Evolutionary conservation across 305 asterid species (phyloP), one percentile per base, ranked within the genome.

Genomic region (Solanum hybrid): DNA sequence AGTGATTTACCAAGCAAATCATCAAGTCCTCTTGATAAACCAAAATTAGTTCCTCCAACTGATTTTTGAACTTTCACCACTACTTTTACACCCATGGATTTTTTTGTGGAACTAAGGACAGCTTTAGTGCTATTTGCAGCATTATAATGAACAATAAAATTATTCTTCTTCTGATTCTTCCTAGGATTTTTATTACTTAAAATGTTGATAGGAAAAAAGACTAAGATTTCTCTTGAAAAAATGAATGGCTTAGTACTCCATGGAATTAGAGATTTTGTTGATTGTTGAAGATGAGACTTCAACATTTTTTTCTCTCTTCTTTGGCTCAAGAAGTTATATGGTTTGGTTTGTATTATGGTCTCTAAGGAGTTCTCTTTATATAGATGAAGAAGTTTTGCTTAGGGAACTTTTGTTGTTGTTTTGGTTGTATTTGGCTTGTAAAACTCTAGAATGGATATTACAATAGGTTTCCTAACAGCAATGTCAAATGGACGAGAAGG

Each of bases 41-140:
- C 92, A 5, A 95, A 89, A 92, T 93, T 92, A 31, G 32, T 70
- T 70, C 32, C 77, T 70, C 77, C 77, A 70, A 93, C 93, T 0
- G 95, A 93, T n/a, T 90, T 91, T 24, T 93, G 90, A 75, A 93
- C 96, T 2, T 94, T 95, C 22, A 95, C 82, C 68, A 92, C 91
- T 4, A 92, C 95, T 86, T 91, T 94, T 5, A 92, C 94, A 9
- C 34, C 83, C 7, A 94, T 92, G 38, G 91, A n/a, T 57, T 93
- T 93, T 86, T 91, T 91, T 8, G 89, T 9, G 72, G 91, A 4
- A 75, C 78, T 36, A 2, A 85, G 51, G n/a, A 86, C 24, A 31
- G 96, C 95, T 83, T 91, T 94, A 2, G 92, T 92, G 36, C 90
- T 87, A 7, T 86, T 51, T 86, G 51, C 31, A 32, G 33, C 79